Base-by-base conservation (phyloP, 495 filamentous ascomycete genomes). In the Schizothecium vesticola region DNA sequence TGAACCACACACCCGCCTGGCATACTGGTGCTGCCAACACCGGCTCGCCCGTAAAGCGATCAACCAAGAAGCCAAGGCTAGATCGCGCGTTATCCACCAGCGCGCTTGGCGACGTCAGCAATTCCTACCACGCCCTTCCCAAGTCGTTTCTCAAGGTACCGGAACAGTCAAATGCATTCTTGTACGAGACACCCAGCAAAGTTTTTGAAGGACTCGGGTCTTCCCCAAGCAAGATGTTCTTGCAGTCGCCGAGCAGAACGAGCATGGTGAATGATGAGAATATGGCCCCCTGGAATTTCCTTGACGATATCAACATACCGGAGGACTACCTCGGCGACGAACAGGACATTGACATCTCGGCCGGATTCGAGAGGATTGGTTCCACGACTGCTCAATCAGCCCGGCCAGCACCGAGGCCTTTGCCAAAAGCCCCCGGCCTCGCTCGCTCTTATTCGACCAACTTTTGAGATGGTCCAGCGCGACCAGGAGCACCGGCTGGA, bases 291-390 rank as follows among this genome's bases (percentile, higher is more conserved):
- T 87, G 70, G 76, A 72, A 75, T 75, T 79, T 71, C n/a, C 68
- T 82, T 24, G 86, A 89, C 29, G 86, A 84, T 31, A 83, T 85
- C 58, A 86, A 83, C 70, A 78, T 81, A 9, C 70, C 81, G 0
- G 87, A 86, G 43, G 43, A 51, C 19, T 51, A n/a, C 8, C 82
- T 85, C 68, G 77, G 87, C 25, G 80, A 81, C 7, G 84, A 92
- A 56, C 87, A 88, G 61, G 90, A 91, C 63, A 84, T 96, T 59
- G 93, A 97, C 78, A 89, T 98, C 65, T 84, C 94, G 63, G 90
- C 93, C 75, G 93, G 92, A 8, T 97, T 97, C 73, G 89, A 92
- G 76, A 93, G 92, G 78, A 97, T 97, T 77, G 92, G 92, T 66
- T 87, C 78, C 60, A 81, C 66, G 70, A 78, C 65, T 24, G 57